Evolutionary conservation across 2,329 filamentous ascomycete species (phyloP).

Genomic region (Colletotrichum sp.): DNA sequence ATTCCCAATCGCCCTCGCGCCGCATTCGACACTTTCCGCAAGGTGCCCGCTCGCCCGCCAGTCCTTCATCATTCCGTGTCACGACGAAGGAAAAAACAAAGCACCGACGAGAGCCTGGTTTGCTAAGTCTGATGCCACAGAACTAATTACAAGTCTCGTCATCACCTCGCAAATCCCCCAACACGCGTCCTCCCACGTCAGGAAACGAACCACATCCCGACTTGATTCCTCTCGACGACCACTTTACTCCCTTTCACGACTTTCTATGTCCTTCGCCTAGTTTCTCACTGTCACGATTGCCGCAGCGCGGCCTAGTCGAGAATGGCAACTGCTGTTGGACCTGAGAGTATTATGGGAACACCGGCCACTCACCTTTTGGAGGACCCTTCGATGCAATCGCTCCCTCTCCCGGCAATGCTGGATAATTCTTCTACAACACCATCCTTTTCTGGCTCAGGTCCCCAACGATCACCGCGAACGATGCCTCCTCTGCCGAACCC

Average conservation of each 20-base stretch:
- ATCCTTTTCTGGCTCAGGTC: conserved; percentile 30
- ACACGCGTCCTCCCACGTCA: neutral
- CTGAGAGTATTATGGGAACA: conserved; percentile 37
- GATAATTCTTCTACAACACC: conserved; percentile 28
- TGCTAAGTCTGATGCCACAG: neutral
- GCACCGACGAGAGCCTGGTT: neutral
- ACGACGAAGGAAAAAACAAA: neutral
- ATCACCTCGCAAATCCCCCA: neutral
- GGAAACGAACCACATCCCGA: conserved; percentile 10
- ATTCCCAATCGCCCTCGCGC: conserved; percentile 18
- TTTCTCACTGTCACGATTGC: conserved; percentile 48
- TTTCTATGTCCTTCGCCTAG: conserved; percentile 46
- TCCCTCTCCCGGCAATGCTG: conserved; percentile 31
- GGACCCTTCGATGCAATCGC: conserved; percentile 25
- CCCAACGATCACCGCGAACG: conserved; percentile 38
- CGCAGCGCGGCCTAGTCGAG: conserved; percentile 52
- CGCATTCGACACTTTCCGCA: conserved; percentile 1
- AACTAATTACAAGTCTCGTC: conserved; percentile 10
- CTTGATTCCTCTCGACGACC: neutral
- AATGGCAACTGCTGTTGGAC: conserved; percentile 47
- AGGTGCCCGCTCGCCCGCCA: neutral
- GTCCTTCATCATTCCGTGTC: neutral
- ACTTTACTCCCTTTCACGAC: conserved; percentile 22
- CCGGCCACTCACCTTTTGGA: conserved; percentile 15
- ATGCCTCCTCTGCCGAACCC: conserved; percentile 63